phyloP scores from a whole-genome alignment of 106 monocot species.

The Acorus gramineus region DNA sequence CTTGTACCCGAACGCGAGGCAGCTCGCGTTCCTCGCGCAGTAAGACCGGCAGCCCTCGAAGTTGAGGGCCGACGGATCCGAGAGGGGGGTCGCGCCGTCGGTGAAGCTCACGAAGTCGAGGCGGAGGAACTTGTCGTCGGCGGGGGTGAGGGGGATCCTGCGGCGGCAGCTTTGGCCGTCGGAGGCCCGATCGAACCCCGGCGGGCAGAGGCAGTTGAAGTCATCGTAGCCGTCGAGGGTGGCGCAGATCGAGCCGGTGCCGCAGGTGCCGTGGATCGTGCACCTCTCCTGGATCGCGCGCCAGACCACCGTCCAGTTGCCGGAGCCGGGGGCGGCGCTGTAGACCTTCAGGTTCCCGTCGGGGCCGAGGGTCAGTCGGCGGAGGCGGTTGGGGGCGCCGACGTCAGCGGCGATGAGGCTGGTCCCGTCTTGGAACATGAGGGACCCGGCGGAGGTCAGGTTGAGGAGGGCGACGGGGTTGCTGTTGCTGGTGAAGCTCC shows the following conservation, averaged over 20 bases:
- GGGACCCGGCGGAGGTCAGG: slow-evolving; percentile 21
- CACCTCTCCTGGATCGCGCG: slow-evolving; percentile 38
- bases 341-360: slow-evolving; percentile 52
- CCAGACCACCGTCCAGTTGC: slow-evolving; percentile 47
- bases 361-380: slow-evolving; percentile 37
- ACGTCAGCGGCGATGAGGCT: neutral
- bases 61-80: slow-evolving; percentile 2
- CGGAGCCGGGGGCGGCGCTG: slow-evolving; percentile 25
- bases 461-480: neutral
- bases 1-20: slow-evolving; percentile 47
- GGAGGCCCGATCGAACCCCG: slow-evolving; percentile 23
- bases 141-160: slow-evolving; percentile 5
- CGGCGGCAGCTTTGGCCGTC: slow-evolving; percentile 6
- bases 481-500: neutral
- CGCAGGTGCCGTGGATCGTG: slow-evolving; percentile 38
- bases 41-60: slow-evolving; percentile 19
- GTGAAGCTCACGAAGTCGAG: slow-evolving; percentile 42
- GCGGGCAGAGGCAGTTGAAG: slow-evolving; percentile 39
- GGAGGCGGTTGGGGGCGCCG: neutral
- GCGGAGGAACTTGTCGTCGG: slow-evolving; percentile 29
- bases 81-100: neutral
- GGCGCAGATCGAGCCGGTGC: slow-evolving; percentile 26
- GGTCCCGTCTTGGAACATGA: neutral
- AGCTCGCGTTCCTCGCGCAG: slow-evolving; percentile 32
- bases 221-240: slow-evolving; percentile 4